phyloP scores from a whole-genome alignment of 768 basidiomycete species.

The Coprinellus micaceus region DNA sequence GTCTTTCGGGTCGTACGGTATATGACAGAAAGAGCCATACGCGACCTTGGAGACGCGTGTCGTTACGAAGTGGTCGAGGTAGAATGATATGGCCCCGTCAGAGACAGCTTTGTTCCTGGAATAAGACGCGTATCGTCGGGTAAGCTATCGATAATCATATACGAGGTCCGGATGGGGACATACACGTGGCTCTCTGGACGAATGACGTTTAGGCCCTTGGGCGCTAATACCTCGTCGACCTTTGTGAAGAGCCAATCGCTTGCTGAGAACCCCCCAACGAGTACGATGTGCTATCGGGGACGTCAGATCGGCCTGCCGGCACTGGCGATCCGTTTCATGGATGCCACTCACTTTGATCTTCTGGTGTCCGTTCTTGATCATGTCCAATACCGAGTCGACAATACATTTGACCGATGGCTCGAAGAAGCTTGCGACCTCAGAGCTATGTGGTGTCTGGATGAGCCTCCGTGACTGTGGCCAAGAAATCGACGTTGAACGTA shows the following conservation, averaged over 20 bases:
- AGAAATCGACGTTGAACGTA: no score
- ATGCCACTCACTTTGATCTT: slow-evolving; percentile 26
- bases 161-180: background rate
- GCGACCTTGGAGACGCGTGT: slow-evolving; percentile 11
- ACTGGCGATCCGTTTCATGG: background rate
- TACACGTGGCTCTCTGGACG: slow-evolving; percentile 15
- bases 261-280: slow-evolving; percentile 58
- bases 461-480: no score
- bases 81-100: slow-evolving; percentile 13
- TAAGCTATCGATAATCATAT: background rate
- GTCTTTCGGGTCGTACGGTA: slow-evolving; percentile 31
- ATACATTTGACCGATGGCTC: slow-evolving; percentile 37
- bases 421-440: slow-evolving; percentile 35
- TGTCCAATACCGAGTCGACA: slow-evolving; percentile 27
- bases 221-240: slow-evolving; percentile 20
- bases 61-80: slow-evolving; percentile 12
- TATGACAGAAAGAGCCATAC: slow-evolving; percentile 29
- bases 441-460: no score
- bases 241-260: slow-evolving; percentile 48
- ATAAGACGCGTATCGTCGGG: no score
- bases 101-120: slow-evolving; percentile 13
- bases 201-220: slow-evolving; percentile 4
- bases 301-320: background rate
- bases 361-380: slow-evolving; percentile 22
- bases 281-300: slow-evolving; percentile 23